Evolutionary conservation across 2,329 filamentous ascomycete species (phyloP), one percentile per base, ranked within the genome.

Genomic region (Beauveria pseudobassiana): DNA sequence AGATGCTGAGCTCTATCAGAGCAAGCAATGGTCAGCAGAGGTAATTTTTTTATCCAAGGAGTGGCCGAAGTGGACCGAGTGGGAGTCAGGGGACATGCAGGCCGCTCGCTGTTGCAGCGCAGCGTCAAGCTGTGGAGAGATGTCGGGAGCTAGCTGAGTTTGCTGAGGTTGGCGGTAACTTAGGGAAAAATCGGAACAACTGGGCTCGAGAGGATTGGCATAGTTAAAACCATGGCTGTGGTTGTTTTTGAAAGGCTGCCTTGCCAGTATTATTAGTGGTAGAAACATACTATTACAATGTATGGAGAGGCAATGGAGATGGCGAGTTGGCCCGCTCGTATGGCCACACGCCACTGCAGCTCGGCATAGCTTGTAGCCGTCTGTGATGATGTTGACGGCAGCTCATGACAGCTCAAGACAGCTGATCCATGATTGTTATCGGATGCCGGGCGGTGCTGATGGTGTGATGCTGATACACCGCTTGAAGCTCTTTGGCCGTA

Each of bases 11-110:
- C 10, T 24, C 8, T 26, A 49, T 26, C 45, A 14, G 12, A 42
- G n/a, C 54, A 48, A 38, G 12, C 54, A 46, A 56, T 56, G 42
- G 49, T 53, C 50, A 60, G 55, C 45, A 50, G 45, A 46, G 26
- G 26, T 30, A 5, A 12, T 34, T 50, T 28, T 24, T 24, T 18
- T 2, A n/a, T 26, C 30, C 55, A 51, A 42, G 56, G 48, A 43
- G 56, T 45, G 56, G 24, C 51, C 51, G 42, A 61, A 55, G 59
- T 61, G 59, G 59, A 61, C 51, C 59, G 51, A 55, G 59, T 50
- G 30, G 55, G 49, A 42, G 50, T 55, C 52, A 55, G 43, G 28
- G 30, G 50, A 34, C n/a, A 43, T 30, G 24, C 38, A 53, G 30
- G 42, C 42, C 42, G 42, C 42, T 40, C 28, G 30, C 34, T 54